Evolutionary conservation across 352 stramenopile genomes (phyloP), one percentile per base, ranked within the genome.

Genomic region (Globisporangium splendens): DNA sequence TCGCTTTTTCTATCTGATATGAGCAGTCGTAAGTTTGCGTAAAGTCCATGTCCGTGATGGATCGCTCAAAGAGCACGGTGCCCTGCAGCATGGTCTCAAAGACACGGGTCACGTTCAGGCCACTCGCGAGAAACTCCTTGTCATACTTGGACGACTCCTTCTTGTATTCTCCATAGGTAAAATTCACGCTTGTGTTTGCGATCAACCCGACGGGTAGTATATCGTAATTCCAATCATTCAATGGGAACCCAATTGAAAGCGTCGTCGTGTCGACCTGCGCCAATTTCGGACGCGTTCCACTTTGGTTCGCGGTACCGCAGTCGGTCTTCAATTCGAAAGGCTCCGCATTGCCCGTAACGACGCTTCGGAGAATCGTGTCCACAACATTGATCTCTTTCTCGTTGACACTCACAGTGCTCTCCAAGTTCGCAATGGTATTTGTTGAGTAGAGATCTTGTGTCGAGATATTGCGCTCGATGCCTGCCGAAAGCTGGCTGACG

Each of bases 141-240:
- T 50, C 20, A 21, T 59, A 66, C 54, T 63, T 66, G 46, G 46
- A 24, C n/a, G 24, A 15, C 15, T 63, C 28, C 7, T 22, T 31
- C 3, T 39, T 57, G 54, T 61, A 66, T 17, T 66, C 53, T 28
- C 53, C 54, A 28, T 66, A 62, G 13, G 60, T 61, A 39, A 66
- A 66, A 18, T 56, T 46, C 8, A 66, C 21, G 17, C 46, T 49
- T 8, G 49, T 39, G 15, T 17, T 50, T 22, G 46, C 46, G 2
- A 10, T 10, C 12, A 58, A n/a, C 0, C 60, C 60, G 12, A 14
- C 54, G 8, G 50, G 22, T 13, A 68, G 50, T 22, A 68, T n/a
- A 1, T 33, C 44, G 24, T 39, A 46, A 22, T 65, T 68, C 61
- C 61, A 68, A 28, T 68, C 61, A 4, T 65, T 68, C 55, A 68